Evolutionary conservation across 192 early-diverging fungal species (phyloP), one percentile per base, ranked within the genome.

Genomic region (Coemansia sp.): DNA sequence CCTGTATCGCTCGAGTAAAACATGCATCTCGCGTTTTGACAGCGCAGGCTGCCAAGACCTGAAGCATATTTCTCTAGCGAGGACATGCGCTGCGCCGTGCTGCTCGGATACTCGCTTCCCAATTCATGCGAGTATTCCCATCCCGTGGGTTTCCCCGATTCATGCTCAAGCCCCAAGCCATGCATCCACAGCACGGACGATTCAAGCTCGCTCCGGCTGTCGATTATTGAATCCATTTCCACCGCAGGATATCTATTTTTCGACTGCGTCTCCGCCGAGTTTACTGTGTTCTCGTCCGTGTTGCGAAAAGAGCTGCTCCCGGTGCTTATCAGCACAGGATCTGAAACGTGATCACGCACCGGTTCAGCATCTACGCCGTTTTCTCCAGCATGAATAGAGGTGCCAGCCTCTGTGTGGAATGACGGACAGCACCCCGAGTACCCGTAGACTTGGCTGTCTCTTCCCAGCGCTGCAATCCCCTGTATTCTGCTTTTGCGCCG

Each of bases 171-270:
- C 33, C n/a, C 55, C 29, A 57, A 57, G 55, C 55, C 55, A 34
- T 71, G 46, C 76, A 79, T 73, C 76, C 76, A 79, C 34, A 79
- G 41, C 9, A 71, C 48, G 20, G 76, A 79, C 54, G 76, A 79
- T 23, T 79, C 76, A 41, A 65, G 59, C 59, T 57, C 43, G 35
- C 42, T 61, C n/a, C 42, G 54, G 60, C 57, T 63, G 46, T 33
- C n/a, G 7, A 35, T 5, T 4, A 34, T 17, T 25, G 34, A n/a
- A 17, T 52, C 13, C 49, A 52, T 34, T 57, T 17, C 25, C 55
- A 34, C 11, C 14, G 49, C 10, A 5, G 22, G 17, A 57, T 57
- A n/a, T 9, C 55, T 36, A 57, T 14, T 9, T 17, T 32, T n/a
- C 17, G 17, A 9, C 17, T 34, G 32, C 4, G 11, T 36, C n/a